Conservation (phyloP, 495 filamentous ascomycete genomes). For the Extremus antarcticus region DNA sequence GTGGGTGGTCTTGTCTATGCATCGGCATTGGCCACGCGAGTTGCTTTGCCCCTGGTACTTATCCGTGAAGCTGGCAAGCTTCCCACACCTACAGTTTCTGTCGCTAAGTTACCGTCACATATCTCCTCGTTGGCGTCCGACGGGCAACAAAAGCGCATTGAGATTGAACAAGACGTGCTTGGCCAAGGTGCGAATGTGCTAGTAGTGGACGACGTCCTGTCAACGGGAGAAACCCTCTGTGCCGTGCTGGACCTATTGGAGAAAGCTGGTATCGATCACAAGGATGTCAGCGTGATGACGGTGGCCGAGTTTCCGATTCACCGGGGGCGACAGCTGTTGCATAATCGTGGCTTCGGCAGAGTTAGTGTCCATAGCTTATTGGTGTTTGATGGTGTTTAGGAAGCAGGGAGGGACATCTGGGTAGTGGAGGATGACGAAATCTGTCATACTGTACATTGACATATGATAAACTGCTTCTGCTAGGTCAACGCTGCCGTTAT, state of each 20-base stretch:
- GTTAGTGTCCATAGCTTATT: background rate
- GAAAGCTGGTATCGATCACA: background rate
- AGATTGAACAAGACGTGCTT: background rate
- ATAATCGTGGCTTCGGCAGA: background rate
- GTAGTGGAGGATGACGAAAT: too few relatives aligned
- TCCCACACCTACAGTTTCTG: slow-evolving; percentile 46
- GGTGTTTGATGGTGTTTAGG: too few relatives aligned
- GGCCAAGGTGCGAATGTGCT: slow-evolving; percentile 41
- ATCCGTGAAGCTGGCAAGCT: slow-evolving; percentile 51
- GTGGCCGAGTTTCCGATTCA: background rate
- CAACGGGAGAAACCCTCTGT: slow-evolving; percentile 43
- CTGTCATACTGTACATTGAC: too few relatives aligned
- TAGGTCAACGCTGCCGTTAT: too few relatives aligned
- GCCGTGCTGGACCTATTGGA: background rate
- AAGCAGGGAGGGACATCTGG: too few relatives aligned
- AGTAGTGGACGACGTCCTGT: slow-evolving; percentile 55
- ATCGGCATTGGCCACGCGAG: slow-evolving; percentile 37
- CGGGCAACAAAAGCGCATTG: slow-evolving; percentile 1
- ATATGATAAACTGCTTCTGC: too few relatives aligned
- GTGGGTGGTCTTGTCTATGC: slow-evolving; percentile 49
- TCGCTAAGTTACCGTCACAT: slow-evolving; percentile 40
- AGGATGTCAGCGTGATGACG: background rate
- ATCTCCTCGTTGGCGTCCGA: slow-evolving; percentile 41
- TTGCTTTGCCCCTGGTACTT: slow-evolving; percentile 40
- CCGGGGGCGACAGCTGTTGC: background rate